phyloP scores from a whole-genome alignment of 495 filamentous ascomycete genomes.

The Penicillium lagena region DNA sequence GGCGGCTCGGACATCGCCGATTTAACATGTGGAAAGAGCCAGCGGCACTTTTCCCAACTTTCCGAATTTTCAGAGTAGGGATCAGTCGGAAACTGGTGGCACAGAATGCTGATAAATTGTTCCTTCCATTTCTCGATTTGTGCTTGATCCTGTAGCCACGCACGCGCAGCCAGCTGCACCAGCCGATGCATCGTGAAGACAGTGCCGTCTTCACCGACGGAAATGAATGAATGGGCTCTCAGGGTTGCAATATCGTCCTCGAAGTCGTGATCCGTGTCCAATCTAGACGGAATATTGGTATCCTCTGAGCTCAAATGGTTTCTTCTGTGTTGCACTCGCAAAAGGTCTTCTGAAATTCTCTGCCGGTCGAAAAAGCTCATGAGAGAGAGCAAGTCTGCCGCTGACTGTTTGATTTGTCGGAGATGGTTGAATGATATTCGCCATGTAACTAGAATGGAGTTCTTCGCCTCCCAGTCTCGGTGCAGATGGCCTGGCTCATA shows the following conservation, averaged over 20 bases:
- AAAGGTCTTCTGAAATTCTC: too few relatives aligned
- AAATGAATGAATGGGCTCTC: slow-evolving; percentile 36
- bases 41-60: slow-evolving; percentile 21
- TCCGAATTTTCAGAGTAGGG: slow-evolving; percentile 4
- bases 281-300: too few relatives aligned
- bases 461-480: too few relatives aligned
- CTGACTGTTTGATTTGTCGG: too few relatives aligned
- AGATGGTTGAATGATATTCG: too few relatives aligned
- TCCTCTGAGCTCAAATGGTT: too few relatives aligned
- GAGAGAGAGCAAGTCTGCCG: too few relatives aligned
- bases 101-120: slow-evolving; percentile 30
- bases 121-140: slow-evolving; percentile 25
- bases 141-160: slow-evolving; percentile 17
- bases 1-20: slow-evolving; percentile 9
- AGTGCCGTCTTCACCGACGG: slow-evolving; percentile 4
- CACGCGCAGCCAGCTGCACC: slow-evolving; percentile 13
- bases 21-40: slow-evolving; percentile 20
- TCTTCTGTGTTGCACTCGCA: too few relatives aligned
- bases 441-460: too few relatives aligned
- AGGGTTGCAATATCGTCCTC: slow-evolving; percentile 36
- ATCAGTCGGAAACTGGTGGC: slow-evolving; percentile 31
- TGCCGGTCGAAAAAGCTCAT: too few relatives aligned
- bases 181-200: slow-evolving; percentile 16
- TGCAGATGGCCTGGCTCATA: too few relatives aligned
- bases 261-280: slow-evolving; percentile 12